Conservation (phyloP, 148 eudicot species). For the Polygonum maritimum region DNA sequence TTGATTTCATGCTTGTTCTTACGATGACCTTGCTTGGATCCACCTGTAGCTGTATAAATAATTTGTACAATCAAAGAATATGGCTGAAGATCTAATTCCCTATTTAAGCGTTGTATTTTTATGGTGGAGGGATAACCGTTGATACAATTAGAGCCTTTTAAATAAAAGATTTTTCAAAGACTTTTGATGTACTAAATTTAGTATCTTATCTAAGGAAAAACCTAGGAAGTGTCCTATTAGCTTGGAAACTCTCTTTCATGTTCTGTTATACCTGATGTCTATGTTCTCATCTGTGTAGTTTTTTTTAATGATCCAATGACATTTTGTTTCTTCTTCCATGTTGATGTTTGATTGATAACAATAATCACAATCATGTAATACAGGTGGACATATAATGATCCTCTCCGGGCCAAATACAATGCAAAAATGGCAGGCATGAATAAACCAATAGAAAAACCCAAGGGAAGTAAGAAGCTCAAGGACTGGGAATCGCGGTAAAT, state of each 20-base stretch:
- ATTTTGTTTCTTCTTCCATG: neutral
- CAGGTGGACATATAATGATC: slow-evolving; percentile 72
- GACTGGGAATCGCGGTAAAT: slow-evolving; percentile 37
- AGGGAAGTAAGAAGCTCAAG: slow-evolving; percentile 63
- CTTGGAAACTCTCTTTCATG: neutral
- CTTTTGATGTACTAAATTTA: neutral
- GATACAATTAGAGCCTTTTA: neutral
- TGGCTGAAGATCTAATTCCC: neutral
- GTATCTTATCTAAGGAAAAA: neutral
- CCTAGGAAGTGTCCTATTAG: neutral
- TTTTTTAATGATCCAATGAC: neutral
- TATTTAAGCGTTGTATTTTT: neutral
- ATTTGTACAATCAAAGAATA: neutral
- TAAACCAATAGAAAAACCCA: slow-evolving; percentile 54
- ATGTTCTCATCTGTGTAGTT: neutral
- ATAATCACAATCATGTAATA: slow-evolving; percentile 11
- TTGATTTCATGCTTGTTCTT: neutral
- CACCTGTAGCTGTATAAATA: neutral
- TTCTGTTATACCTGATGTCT: neutral
- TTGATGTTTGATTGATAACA: neutral
- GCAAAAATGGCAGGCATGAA: slow-evolving; percentile 74
- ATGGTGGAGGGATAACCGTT: neutral
- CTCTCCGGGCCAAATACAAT: slow-evolving; percentile 55
- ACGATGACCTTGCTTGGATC: neutral
- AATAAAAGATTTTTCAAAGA: neutral